Percentiles rank a stretch among this genome's conserved stretches.
phyloP scores from a whole-genome alignment of 805 yeast species.

The Suhomyces emberorum region DNA sequence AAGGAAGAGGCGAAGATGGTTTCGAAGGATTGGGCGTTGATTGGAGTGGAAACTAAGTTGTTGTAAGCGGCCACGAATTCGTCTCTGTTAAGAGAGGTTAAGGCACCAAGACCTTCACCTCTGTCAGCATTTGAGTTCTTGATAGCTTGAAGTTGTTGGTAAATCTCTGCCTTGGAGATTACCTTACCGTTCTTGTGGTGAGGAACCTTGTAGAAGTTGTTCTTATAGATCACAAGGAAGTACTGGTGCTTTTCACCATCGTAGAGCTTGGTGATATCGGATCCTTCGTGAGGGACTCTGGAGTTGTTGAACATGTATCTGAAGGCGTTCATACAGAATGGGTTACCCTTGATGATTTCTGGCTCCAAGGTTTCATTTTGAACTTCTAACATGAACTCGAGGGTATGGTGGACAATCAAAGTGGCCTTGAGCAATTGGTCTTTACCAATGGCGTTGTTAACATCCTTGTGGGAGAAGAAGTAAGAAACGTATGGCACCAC shows the following conservation, averaged over 20 bases:
- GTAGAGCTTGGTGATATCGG: constrained; percentile 62
- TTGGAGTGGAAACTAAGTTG: constrained; percentile 55
- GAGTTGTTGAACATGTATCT: constrained; percentile 86
- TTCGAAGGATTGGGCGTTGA: constrained; percentile 58
- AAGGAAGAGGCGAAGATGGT: constrained; percentile 76
- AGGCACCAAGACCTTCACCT: constrained; percentile 65
- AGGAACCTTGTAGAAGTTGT: constrained; percentile 74
- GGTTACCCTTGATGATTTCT: constrained; percentile 70
- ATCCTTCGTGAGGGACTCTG: constrained; percentile 66
- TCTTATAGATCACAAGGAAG: constrained; percentile 68
- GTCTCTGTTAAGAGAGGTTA: constrained; percentile 85
- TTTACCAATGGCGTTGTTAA: constrained; percentile 52
- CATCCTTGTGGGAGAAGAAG: constrained; percentile 79
- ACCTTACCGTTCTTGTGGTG: constrained; percentile 51
- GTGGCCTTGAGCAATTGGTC: constrained; percentile 74
- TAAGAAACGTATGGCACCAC: constrained; percentile 93
- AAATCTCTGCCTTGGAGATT: constrained; percentile 47
- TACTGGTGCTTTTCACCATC: constrained; percentile 54
- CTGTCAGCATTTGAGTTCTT: constrained; percentile 34
- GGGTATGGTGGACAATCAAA: constrained; percentile 62
- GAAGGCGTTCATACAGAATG: constrained; percentile 95
- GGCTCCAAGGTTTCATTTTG: constrained; percentile 76
- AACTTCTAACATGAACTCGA: constrained; percentile 62
- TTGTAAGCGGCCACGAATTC: constrained; percentile 64
- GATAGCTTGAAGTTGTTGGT: constrained; percentile 58